Base-by-base conservation (phyloP, 2,329 filamentous ascomycete genomes). In the Tolypocladium ovalisporum region DNA sequence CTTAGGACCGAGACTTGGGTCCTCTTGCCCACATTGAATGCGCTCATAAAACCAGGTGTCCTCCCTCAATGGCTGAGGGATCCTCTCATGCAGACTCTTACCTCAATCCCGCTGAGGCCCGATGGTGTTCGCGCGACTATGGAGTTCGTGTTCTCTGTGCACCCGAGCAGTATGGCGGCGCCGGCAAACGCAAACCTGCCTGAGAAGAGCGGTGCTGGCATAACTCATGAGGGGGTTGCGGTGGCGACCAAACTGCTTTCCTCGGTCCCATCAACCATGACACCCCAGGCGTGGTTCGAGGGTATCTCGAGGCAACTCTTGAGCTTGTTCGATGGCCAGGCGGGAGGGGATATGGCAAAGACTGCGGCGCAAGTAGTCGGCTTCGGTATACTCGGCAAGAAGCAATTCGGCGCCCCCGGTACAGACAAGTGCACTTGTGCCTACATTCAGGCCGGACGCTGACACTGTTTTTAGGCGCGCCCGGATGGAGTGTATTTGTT, bases 111-210 rank as follows among this genome's bases (percentile, higher is more conserved):
- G 1, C 73, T 88, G 32, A 76, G 86, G 4, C 71, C 74, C 2
- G 78, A 83, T 60, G 87, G 87, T 22, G 84, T 90, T 17, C 79
- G 86, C 37, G 79, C 82, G 32, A 86, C 84, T 0, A 75, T 89
- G 60, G 86, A 89, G 65, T 89, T 89, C 65, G 76, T 90, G 39
- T 86, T 88, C 58, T 79, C 85, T 1, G 83, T 88, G 8, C 86
- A 88, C 60, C 81, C 86, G 0, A 77, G 80, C 60, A 76, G 73
- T 61, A 70, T 72, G 8, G 68, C 73, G 57, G 69, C 70, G 62
- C 56, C 67, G 0, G 69, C 73, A 8, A 75, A 78, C 56, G 71
- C 72, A 1, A 68, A 72, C 2, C 65, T 66, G 4, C 74, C 78
- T 1, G 79, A 82, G 62, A 83, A 80, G 56, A 73, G 78, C 66